A percentile compares a stretch with the other conserved stretches of the same genome.
Evolutionary conservation across 129 eudicot genomes (phyloP).

Genomic region (Smallanthus sonchifolius): DNA sequence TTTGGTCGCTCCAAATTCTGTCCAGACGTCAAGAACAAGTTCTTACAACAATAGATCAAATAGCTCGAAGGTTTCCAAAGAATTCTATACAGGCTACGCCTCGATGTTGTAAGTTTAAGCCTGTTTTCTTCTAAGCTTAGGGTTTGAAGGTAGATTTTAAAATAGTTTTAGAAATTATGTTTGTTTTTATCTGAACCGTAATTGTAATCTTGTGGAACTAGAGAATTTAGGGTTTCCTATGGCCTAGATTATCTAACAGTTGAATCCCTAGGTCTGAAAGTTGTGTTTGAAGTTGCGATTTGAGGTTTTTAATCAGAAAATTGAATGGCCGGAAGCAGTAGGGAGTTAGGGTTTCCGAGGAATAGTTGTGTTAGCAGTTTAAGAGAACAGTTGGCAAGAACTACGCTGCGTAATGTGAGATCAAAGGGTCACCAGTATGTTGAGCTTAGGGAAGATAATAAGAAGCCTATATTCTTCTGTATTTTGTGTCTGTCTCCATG

Average conservation of each 20-base stretch:
- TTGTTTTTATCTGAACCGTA: too few species aligned
- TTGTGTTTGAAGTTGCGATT: slow-evolving; percentile 17
- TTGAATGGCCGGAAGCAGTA: slow-evolving; percentile 40
- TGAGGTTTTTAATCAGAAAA: background rate
- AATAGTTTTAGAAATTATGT: too few species aligned
- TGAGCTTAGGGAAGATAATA: slow-evolving; percentile 82
- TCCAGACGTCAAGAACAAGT: slow-evolving; percentile 23
- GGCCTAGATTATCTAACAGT: too few species aligned
- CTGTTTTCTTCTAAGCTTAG: slow-evolving; percentile 16
- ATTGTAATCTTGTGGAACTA: too few species aligned
- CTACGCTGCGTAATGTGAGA: slow-evolving; percentile 56
- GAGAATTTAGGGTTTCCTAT: too few species aligned
- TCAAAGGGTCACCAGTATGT: slow-evolving; percentile 65
- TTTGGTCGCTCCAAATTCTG: slow-evolving; percentile 7
- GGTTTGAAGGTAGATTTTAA: too few species aligned
- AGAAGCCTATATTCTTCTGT: slow-evolving; percentile 71
- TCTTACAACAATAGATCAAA: slow-evolving; percentile 41
- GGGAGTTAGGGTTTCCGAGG: slow-evolving; percentile 48
- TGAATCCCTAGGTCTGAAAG: too few species aligned
- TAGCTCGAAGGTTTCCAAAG: slow-evolving; percentile 36
- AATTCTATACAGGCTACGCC: slow-evolving; percentile 47
- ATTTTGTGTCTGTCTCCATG: slow-evolving; percentile 74
- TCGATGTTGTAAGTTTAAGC: slow-evolving; percentile 68
- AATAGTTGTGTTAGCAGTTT: slow-evolving; percentile 32
- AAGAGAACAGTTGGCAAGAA: slow-evolving; percentile 55